Evolutionary conservation across 345 rosid genomes (phyloP).

Genomic region (Populus alba): DNA sequence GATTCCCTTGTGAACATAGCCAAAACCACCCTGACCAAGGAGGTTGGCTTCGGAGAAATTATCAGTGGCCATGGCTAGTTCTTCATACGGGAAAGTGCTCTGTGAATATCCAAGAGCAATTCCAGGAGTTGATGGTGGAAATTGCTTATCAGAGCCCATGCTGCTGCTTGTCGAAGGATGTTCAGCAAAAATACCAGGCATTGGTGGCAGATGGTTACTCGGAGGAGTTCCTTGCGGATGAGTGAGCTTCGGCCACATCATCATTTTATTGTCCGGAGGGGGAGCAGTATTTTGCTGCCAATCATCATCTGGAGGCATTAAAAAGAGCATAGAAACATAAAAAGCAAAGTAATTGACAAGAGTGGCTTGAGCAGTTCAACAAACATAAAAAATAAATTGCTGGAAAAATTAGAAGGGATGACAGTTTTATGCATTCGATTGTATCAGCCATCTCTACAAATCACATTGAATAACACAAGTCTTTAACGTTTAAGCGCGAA

Average conservation of each 20-base stretch:
- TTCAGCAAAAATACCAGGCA: slow-evolving; percentile 12
- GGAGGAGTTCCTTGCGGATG: slow-evolving; percentile 25
- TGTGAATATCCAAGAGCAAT: slow-evolving; percentile 10
- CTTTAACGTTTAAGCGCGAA: neutral
- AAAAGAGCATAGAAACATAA: neutral
- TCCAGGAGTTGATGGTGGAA: neutral
- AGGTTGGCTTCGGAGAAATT: slow-evolving; percentile 21
- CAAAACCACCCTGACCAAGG: slow-evolving; percentile 33
- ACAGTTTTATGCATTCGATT: no score
- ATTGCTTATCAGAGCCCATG: slow-evolving; percentile 15
- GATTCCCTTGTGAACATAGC: slow-evolving; percentile 30
- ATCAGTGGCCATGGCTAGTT: slow-evolving; percentile 20
- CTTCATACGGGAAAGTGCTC: slow-evolving; percentile 20
- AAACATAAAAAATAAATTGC: neutral
- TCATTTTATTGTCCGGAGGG: slow-evolving; percentile 11
- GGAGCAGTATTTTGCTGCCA: slow-evolving; percentile 37
- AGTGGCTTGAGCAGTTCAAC: neutral
- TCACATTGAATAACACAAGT: neutral
- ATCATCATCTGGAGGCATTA: slow-evolving; percentile 30
- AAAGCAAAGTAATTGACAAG: neutral
- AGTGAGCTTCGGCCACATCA: slow-evolving; percentile 32
- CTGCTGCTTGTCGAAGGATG: slow-evolving; percentile 19
- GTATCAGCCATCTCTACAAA: no score
- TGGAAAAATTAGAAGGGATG: no score
- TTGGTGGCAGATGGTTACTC: neutral